Evolutionary conservation across 345 rosid genomes (phyloP).

Genomic region (Camelina laxa): DNA sequence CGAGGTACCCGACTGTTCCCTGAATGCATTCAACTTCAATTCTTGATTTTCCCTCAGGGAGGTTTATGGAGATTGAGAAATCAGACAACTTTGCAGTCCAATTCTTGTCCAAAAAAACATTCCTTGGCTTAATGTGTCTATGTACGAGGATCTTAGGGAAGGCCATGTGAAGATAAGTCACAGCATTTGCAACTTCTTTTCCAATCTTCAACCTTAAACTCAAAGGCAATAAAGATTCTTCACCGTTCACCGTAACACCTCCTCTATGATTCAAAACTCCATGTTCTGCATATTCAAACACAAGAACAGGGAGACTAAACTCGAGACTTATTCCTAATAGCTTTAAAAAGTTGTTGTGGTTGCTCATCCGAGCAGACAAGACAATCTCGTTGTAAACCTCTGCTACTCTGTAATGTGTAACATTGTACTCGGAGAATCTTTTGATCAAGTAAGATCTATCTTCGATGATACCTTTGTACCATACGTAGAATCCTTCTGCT

Average conservation of each 20-base stretch:
- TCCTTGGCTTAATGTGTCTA: not conserved
- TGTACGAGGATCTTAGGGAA: not conserved
- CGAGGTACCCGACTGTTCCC: conserved; percentile 6
- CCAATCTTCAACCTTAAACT: conserved; percentile 5
- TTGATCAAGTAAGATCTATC: conserved; percentile 20
- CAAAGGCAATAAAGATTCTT: not conserved
- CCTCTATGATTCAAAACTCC: conserved; percentile 4
- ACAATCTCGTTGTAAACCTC: conserved; percentile 7
- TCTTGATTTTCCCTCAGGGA: not conserved
- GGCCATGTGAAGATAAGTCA: conserved; percentile 24
- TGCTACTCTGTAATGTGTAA: not conserved
- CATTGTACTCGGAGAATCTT: conserved; percentile 7
- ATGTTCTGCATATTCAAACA: conserved; percentile 27
- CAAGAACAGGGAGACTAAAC: conserved; percentile 2
- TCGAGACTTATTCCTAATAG: conserved; percentile 23
- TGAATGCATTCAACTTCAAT: not conserved
- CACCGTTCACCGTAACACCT: not conserved
- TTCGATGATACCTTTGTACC: conserved; percentile 17
- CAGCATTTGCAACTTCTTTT: conserved; percentile 27
- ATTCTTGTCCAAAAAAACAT: conserved; percentile 24
- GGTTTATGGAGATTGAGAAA: not conserved
- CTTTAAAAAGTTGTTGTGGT: conserved; percentile 17
- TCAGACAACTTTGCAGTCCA: conserved; percentile 9
- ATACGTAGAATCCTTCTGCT: not conserved
- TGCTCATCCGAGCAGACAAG: conserved; percentile 27